phyloP scores from a whole-genome alignment of 1,284 basidiomycete genomes.

The Peniophora sp. region DNA sequence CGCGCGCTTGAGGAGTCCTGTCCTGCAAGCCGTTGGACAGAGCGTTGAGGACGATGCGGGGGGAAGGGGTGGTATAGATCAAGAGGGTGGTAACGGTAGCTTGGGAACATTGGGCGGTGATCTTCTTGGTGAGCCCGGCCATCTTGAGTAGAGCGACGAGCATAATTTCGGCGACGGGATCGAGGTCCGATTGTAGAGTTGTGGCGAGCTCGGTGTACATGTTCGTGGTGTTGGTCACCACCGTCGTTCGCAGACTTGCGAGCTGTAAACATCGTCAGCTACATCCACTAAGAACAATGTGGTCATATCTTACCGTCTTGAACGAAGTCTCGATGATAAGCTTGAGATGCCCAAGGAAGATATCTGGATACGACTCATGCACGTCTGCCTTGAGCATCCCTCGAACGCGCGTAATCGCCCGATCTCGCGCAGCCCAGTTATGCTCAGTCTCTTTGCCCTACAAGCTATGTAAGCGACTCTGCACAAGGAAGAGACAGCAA shows the following conservation, averaged over 20 bases:
- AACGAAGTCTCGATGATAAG: conserved; percentile 76
- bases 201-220: conserved; percentile 75
- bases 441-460: conserved; percentile 95
- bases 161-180: conserved; percentile 73
- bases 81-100: conserved; percentile 65
- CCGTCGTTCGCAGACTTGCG: conserved; percentile 86
- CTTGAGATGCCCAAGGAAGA: conserved; percentile 72
- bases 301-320: conserved; percentile 63
- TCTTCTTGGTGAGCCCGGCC: conserved; percentile 94
- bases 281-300: conserved; percentile 6
- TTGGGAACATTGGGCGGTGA: conserved; percentile 85
- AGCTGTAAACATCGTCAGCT: conserved; percentile 40
- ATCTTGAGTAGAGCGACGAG: conserved; percentile 76
- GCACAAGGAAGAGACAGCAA: conserved; percentile 6
- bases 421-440: conserved; percentile 89
- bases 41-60: conserved; percentile 64
- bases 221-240: conserved; percentile 73
- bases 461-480: conserved; percentile 7
- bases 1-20: conserved; percentile 79
- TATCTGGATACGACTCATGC: conserved; percentile 63
- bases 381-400: conserved; percentile 90
- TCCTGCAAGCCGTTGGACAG: conserved; percentile 75
- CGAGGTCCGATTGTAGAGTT: conserved; percentile 63
- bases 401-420: conserved; percentile 70
- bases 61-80: conserved; percentile 60